Percentiles rank a stretch among this genome's conserved stretches.
phyloP scores from a whole-genome alignment of 257 asterid genomes.

The Salvia splendens region DNA sequence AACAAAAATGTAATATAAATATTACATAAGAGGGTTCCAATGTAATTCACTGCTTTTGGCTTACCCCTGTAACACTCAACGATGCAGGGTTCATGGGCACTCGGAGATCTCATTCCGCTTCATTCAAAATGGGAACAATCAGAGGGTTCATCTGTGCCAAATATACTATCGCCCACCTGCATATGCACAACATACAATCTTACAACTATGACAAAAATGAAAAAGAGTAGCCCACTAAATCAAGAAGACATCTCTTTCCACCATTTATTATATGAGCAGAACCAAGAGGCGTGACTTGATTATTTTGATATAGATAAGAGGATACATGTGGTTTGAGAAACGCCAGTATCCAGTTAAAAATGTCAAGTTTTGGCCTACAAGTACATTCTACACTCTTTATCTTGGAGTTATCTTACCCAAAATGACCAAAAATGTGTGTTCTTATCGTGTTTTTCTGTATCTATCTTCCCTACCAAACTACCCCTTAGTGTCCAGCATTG shows the following conservation, averaged over 20 bases:
- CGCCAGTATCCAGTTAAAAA: no score
- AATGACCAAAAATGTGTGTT: no score
- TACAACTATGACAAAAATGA: constrained; percentile 7
- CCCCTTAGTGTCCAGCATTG: neutral
- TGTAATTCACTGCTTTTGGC: constrained; percentile 28
- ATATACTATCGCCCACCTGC: constrained; percentile 94
- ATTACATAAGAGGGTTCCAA: constrained; percentile 30
- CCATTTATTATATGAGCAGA: constrained; percentile 18
- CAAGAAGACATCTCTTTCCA: neutral
- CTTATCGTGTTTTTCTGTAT: no score
- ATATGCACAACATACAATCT: constrained; percentile 22
- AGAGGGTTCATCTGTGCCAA: constrained; percentile 91
- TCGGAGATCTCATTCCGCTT: constrained; percentile 46
- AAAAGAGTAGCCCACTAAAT: neutral
- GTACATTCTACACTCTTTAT: neutral
- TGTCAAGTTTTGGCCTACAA: neutral
- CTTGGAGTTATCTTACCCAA: no score
- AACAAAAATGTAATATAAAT: constrained; percentile 33
- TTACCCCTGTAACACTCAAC: constrained; percentile 26
- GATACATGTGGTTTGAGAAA: constrained; percentile 5
- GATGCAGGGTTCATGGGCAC: constrained; percentile 22
- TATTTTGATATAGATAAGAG: neutral
- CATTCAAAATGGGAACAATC: constrained; percentile 78
- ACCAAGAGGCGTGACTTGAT: neutral
- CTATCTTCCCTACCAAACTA: no score